Evolutionary conservation across 331 rosid species (phyloP).

Genomic region (Rosa hybrid): DNA sequence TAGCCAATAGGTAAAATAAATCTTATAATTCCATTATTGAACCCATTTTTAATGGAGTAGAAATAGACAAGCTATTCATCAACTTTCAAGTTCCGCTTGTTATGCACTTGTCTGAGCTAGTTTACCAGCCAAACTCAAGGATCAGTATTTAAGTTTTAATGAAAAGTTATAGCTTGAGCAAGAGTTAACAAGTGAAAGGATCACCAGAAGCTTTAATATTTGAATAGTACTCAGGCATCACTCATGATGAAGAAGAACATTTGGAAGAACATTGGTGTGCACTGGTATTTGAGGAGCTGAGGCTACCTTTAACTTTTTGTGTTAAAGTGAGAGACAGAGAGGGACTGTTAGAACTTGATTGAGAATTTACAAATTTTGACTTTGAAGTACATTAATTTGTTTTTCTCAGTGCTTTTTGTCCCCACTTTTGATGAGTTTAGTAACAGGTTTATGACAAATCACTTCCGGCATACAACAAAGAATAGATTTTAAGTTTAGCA

Average conservation of each 20-base stretch:
- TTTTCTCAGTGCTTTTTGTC: not conserved
- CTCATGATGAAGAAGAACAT: not conserved
- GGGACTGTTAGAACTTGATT: not conserved
- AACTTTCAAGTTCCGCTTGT: not conserved
- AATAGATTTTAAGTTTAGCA: not conserved
- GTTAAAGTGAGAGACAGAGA: not conserved
- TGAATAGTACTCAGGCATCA: not conserved
- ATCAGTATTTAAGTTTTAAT: not conserved
- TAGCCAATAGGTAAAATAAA: not conserved
- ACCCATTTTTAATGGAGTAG: not conserved
- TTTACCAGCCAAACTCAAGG: not conserved
- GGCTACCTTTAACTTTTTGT: not conserved
- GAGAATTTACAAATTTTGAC: not conserved
- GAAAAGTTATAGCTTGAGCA: not conserved
- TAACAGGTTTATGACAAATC: not conserved
- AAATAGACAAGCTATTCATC: not conserved
- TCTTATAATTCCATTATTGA: not conserved
- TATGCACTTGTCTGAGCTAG: conserved; percentile 1
- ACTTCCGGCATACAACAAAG: not conserved
- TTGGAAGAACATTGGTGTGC: not conserved
- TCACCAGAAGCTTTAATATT: not conserved
- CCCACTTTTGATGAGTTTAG: not conserved
- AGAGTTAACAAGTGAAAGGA: not conserved
- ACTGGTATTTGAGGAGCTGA: not conserved
- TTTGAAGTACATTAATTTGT: not conserved